Conservation (phyloP, 257 asterid species). For the Rubia yunnanensis region DNA sequence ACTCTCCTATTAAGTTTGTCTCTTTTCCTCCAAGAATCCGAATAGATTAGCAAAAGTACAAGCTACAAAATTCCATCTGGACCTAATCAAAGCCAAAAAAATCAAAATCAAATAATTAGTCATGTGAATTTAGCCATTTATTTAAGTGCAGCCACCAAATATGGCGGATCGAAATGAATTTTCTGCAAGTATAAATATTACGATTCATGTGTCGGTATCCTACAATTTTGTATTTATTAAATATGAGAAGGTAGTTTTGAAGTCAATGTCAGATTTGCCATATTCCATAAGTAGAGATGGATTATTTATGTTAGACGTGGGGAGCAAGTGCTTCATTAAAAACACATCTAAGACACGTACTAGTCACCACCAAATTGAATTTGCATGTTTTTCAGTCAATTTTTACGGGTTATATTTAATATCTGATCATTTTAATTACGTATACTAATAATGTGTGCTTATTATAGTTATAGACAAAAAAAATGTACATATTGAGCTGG, state of each 20-base stretch:
- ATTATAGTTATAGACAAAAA: no score
- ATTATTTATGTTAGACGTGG: constrained; percentile 12
- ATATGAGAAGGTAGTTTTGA: neutral
- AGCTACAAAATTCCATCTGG: neutral
- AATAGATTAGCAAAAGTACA: neutral
- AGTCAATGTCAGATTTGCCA: neutral
- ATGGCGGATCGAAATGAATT: neutral
- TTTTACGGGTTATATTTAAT: no score
- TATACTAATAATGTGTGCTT: no score
- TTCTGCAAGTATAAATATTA: neutral
- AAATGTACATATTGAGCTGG: no score
- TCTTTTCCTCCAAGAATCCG: neutral
- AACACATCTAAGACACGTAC: constrained; percentile 11
- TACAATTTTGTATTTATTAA: neutral
- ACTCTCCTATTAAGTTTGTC: neutral
- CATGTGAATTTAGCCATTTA: neutral
- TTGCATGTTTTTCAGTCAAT: no score
- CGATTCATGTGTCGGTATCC: neutral
- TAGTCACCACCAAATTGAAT: neutral
- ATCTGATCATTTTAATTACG: no score
- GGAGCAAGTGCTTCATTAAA: constrained; percentile 13
- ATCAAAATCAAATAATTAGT: no score
- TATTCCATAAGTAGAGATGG: constrained; percentile 1
- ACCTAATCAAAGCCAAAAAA: neutral
- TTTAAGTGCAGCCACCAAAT: neutral